These are phyloP conservation scores for Sarocladium oryzae DNA, from an alignment of 2,329 filamentous ascomycete genomes.

Conservation along the genomic window DNA sequence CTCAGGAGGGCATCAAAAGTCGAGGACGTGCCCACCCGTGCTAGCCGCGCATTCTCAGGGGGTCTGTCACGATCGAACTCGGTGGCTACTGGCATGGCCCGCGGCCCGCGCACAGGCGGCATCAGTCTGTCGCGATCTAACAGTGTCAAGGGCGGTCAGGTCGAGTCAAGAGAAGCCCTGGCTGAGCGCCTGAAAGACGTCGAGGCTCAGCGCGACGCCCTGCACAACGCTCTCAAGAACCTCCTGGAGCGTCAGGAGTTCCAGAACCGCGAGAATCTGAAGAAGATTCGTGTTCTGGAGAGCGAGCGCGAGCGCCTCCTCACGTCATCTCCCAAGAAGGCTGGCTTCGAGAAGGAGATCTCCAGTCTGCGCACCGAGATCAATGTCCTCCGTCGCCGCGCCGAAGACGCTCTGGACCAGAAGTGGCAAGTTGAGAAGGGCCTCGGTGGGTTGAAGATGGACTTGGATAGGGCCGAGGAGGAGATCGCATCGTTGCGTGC, in stretches of 20 bases:
- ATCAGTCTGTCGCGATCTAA: conserved; percentile 53
- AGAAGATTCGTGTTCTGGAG: conserved; percentile 72
- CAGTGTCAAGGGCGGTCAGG: conserved; percentile 42
- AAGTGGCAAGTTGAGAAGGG: conserved; percentile 97
- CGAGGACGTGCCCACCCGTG: conserved; percentile 11
- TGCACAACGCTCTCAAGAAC: conserved; percentile 80
- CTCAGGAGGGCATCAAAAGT: conserved; percentile 35
- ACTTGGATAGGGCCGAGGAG: conserved; percentile 88
- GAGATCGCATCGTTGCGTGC: conserved; percentile 79
- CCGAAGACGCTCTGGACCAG: conserved; percentile 88
- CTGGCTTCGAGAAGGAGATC: conserved; percentile 81
- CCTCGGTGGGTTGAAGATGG: conserved; percentile 84
- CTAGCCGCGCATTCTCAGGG: conserved; percentile 22
- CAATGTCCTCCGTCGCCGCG: conserved; percentile 72
- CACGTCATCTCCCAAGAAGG: conserved; percentile 61
- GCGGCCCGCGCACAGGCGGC: conserved; percentile 28
- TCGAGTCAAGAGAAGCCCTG: conserved; percentile 60
- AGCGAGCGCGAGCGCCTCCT: conserved; percentile 70
- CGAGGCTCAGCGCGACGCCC: conserved; percentile 85
- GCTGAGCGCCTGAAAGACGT: conserved; percentile 84
- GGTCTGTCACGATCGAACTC: conserved; percentile 62
- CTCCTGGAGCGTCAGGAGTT: conserved; percentile 79
- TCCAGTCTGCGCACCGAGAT: conserved; percentile 75
- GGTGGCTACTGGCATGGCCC: conserved; percentile 48
- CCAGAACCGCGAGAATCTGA: conserved; percentile 77